A percentile compares a stretch with the other conserved stretches of the same genome.
These are phyloP conservation scores for Fremontodendron californicum DNA, from an alignment of 345 rosid species.

Conservation along the genomic window DNA sequence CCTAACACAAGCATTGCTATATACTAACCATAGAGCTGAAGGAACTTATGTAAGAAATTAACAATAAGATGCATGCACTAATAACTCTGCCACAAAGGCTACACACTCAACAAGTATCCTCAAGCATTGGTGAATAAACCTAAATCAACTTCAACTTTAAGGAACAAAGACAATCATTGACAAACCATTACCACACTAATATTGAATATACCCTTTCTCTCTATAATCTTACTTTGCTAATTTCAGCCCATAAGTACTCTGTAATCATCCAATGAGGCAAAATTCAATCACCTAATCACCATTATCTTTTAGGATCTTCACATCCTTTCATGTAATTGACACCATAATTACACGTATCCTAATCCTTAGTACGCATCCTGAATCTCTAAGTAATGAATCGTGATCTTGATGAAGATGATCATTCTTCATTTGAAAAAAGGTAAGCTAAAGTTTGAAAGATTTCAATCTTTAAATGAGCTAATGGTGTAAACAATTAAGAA, in stretches of 20 bases:
- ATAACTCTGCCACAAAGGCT: neutral
- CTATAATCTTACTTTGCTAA: neutral
- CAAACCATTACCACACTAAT: neutral
- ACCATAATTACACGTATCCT: neutral
- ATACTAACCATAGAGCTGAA: neutral
- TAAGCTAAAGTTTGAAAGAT: neutral
- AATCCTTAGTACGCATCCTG: neutral
- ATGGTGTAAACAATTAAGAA: neutral
- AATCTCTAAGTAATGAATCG: neutral
- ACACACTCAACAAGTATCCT: neutral
- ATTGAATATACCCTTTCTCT: neutral
- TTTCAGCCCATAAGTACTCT: neutral
- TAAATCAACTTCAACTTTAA: neutral
- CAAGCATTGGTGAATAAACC: neutral
- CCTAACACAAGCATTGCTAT: neutral
- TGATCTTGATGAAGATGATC: neutral
- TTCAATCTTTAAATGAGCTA: neutral
- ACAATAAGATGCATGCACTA: neutral
- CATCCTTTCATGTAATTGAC: neutral
- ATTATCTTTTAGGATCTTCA: neutral
- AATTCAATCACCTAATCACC: neutral
- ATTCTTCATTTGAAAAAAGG: neutral
- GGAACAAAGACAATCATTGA: neutral
- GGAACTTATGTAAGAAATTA: neutral
- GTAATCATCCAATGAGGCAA: neutral